Evolutionary conservation across 352 stramenopile genomes (phyloP).

Genomic region (Globisporangium cystogenes): DNA sequence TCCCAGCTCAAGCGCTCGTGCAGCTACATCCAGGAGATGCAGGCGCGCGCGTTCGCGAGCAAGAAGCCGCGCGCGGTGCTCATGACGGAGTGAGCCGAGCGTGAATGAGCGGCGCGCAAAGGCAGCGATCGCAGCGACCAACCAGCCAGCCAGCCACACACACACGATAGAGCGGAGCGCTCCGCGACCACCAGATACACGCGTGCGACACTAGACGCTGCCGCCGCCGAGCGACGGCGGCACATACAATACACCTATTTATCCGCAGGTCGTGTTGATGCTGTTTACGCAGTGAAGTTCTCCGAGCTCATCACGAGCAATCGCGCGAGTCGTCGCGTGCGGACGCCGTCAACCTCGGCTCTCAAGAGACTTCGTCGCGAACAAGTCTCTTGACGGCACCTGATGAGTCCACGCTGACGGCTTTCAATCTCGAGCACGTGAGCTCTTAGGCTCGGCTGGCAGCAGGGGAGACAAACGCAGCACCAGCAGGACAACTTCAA

Average conservation of each 20-base stretch:
- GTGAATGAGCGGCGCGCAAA: neutral
- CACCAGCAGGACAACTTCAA: no score
- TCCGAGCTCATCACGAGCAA: neutral
- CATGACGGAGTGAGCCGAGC: neutral
- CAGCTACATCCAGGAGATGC: slow-evolving; percentile 18
- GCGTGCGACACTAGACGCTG: slow-evolving; percentile 3
- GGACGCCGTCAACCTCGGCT: no score
- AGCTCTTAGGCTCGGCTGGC: no score
- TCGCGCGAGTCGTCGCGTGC: no score
- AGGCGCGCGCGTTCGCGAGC: slow-evolving; percentile 6
- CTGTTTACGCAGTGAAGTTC: neutral
- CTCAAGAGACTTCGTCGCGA: no score
- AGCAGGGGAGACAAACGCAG: no score
- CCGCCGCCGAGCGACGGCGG: neutral
- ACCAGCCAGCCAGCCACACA: neutral
- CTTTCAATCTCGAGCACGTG: no score
- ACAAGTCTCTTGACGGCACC: no score
- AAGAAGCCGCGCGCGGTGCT: slow-evolving; percentile 1
- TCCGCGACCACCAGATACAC: neutral
- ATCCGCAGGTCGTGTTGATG: neutral
- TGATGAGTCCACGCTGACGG: no score
- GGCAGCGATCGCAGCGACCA: neutral
- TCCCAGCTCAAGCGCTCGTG: slow-evolving; percentile 10
- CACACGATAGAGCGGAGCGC: neutral
- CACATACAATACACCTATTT: slow-evolving; percentile 13